Base-by-base conservation (phyloP, 257 asterid species). In the Solanum paucissectum region DNA sequence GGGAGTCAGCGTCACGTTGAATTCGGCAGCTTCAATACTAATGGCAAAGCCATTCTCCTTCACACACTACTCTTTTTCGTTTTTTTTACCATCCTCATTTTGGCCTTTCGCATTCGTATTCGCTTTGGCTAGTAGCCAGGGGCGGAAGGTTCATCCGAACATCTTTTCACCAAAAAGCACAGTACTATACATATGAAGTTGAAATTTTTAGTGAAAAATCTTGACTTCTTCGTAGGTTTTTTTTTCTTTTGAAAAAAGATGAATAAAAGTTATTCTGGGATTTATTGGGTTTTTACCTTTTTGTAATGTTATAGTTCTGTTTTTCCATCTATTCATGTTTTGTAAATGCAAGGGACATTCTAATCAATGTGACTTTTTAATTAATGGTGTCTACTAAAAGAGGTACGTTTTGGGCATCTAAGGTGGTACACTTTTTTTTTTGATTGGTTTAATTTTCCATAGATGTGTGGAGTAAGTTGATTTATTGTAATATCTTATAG, bases 11-110 rank as follows among this genome's bases (percentile, higher is more conserved):
- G 94, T 1, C 92, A 23, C 8, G 60, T 93, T 3, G 95, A 94
- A 55, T 92, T 92, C 68, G 92, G 96, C 64, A 92, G 92, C 92
- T 91, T 94, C 92, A 37, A 89, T 83, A 93, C 95, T 87, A 94
- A 89, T 42, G 94, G 94, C 36, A 90, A 90, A 85, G 92, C 95
- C 40, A 88, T 94, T 18, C 88, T 94, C 74, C 60, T 94, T 66
- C 96, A 94, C 90, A 93, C 96, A 12, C 5, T 94, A 6, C 88
- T 93, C 20, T 93, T 91, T 55, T 94, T 94, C 62, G 93, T 73
- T 10, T 58, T 88, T 75, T 93, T 91, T 72, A 91, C 96, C 52
- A 91, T 93, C 86, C 92, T 93, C 40, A 87, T 91, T 79, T 91
- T 92, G 95, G 95, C 94, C 4, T n/a, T 92, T 4, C 93, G 83